phyloP scores from a whole-genome alignment of 2,329 filamentous ascomycete genomes.

The Mycocentrospora acerina region DNA sequence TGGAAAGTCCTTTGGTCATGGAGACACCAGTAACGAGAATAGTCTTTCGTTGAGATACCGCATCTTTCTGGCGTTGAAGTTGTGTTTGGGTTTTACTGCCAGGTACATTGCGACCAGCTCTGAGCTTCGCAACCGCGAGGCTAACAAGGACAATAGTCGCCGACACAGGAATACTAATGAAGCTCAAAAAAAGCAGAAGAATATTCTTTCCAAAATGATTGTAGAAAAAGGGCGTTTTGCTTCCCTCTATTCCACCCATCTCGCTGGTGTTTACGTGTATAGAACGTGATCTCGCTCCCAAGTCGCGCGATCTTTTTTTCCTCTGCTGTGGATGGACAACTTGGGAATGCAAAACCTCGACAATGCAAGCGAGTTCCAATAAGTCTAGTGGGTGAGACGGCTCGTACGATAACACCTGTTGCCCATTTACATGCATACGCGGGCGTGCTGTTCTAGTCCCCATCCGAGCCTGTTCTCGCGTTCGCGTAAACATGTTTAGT shows the following conservation, averaged over 20 bases:
- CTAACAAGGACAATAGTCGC: conserved; percentile 25
- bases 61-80: conserved; percentile 12
- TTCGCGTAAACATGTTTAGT: conserved; percentile 22
- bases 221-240: conserved; percentile 26
- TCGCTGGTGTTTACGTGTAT: conserved; percentile 1
- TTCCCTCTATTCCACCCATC: conserved; percentile 6
- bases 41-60: conserved; percentile 46
- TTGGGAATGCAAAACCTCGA: not conserved
- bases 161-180: conserved; percentile 53
- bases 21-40: conserved; percentile 72
- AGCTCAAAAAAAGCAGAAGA: conserved; percentile 48
- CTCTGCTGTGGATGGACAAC: not conserved
- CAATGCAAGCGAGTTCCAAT: conserved; percentile 5
- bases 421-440: conserved; percentile 14
- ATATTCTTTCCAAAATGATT: conserved; percentile 52
- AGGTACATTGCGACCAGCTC: conserved; percentile 13
- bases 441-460: conserved; percentile 10
- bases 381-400: conserved; percentile 13
- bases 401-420: conserved; percentile 11
- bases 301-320: not conserved
- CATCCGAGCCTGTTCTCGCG: conserved; percentile 1
- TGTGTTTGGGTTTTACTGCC: not conserved
- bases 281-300: not conserved
- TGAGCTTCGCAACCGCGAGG: conserved; percentile 27
- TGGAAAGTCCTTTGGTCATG: conserved; percentile 68